phyloP scores from a whole-genome alignment of 2,329 filamentous ascomycete species.

The Fusarium pseudoanthophilum region DNA sequence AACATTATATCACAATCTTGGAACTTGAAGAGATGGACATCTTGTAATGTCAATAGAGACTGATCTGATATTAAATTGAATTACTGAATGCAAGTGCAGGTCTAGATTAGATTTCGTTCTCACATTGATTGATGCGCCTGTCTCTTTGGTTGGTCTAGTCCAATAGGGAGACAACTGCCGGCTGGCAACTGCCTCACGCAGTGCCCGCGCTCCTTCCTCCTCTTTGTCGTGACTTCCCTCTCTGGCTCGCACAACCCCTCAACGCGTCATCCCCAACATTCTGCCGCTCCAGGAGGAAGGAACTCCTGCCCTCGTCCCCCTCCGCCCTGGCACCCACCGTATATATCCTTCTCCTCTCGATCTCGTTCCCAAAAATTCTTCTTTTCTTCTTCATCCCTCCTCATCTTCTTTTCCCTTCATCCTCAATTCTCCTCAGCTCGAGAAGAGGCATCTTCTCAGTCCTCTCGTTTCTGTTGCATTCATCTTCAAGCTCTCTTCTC shows the following conservation, averaged over 20 bases:
- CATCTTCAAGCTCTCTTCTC: slow-evolving; percentile 24
- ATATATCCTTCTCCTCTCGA: slow-evolving; percentile 15
- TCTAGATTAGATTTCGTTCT: neutral
- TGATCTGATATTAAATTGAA: neutral
- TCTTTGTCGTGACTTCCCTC: slow-evolving; percentile 8
- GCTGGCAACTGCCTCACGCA: neutral
- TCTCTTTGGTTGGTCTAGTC: neutral
- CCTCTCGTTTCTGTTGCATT: slow-evolving; percentile 26
- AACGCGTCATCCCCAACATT: slow-evolving; percentile 36
- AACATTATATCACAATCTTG: neutral
- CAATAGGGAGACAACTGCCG: neutral
- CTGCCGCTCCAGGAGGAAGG: slow-evolving; percentile 31
- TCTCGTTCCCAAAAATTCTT: slow-evolving; percentile 5
- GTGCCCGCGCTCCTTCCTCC: slow-evolving; percentile 22
- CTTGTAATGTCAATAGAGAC: neutral
- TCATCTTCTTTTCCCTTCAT: slow-evolving; percentile 26
- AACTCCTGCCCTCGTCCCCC: slow-evolving; percentile 19
- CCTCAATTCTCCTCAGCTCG: slow-evolving; percentile 21
- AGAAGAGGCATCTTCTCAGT: slow-evolving; percentile 27
- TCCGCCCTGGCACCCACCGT: neutral
- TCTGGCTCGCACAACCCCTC: neutral
- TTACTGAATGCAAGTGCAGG: neutral
- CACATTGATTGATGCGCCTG: neutral
- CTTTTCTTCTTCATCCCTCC: slow-evolving; percentile 22
- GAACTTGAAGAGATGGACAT: neutral